Evolutionary conservation across 1,284 basidiomycete genomes (phyloP).

Genomic region (Erythrobasidium hasegawianum): DNA sequence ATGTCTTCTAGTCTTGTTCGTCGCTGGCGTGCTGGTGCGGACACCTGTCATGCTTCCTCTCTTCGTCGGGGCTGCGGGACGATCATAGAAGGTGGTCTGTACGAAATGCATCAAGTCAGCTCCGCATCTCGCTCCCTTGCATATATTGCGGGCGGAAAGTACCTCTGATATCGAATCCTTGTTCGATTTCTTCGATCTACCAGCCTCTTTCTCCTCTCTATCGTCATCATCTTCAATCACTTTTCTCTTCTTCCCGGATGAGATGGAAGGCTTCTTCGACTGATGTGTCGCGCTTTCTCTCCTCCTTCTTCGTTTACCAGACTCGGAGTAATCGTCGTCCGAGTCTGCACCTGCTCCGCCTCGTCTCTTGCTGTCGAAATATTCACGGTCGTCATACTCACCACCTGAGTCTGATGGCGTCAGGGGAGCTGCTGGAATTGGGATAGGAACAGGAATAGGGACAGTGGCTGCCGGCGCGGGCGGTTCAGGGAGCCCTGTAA

Average conservation of each 20-base stretch:
- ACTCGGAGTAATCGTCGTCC: constrained; percentile 21
- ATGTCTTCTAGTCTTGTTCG: constrained; percentile 21
- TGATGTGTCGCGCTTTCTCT: neutral
- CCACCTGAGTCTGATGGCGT: constrained; percentile 29
- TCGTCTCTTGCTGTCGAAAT: constrained; percentile 8
- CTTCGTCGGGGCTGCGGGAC: neutral
- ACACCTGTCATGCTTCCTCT: constrained; percentile 1
- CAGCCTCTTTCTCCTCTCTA: constrained; percentile 20
- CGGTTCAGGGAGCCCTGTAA: too few relatives aligned
- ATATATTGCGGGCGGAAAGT: neutral
- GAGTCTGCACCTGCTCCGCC: constrained; percentile 33
- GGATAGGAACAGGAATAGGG: constrained; percentile 1
- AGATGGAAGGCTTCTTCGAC: neutral
- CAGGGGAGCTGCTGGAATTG: neutral
- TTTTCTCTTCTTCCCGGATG: constrained; percentile 11
- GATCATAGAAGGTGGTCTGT: constrained; percentile 3
- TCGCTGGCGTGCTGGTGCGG: neutral
- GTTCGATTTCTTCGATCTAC: constrained; percentile 17
- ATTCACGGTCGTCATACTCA: constrained; percentile 22
- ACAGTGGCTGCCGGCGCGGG: neutral
- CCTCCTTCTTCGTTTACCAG: neutral
- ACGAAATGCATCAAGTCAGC: neutral
- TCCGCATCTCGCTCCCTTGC: neutral
- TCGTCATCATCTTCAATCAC: constrained; percentile 30
- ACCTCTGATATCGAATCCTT: constrained; percentile 8